Evolutionary conservation across 805 yeast genomes (phyloP), one percentile per base, ranked within the genome.

Genomic region (Lipomyces oligophaga): DNA sequence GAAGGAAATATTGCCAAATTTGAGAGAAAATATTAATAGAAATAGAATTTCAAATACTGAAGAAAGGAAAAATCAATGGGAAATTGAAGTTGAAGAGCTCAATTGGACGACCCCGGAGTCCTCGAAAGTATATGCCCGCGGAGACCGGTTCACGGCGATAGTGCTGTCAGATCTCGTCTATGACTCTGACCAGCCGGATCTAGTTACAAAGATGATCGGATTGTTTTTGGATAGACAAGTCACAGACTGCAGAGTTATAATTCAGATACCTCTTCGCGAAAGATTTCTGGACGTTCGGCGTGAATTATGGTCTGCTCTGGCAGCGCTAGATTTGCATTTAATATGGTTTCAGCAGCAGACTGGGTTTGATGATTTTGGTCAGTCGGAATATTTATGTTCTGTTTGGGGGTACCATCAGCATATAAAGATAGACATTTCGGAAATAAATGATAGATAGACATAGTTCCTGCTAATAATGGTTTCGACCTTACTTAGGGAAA

Each of bases 331-430:
- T 0, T 42, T 73, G 57, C 42, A 35, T n/a, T 49, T 75, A 58
- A 52, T 60, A 0, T 64, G 65, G 4, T 67, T 69, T 34, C 73
- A 67, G 8, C 58, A 63, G 2, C 87, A 84, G 49, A 65, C 72
- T 3, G 97, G 96, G 0, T 68, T 66, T 45, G 98, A 90, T 61
- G 97, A 89, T 62, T 89, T 87, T 70, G 97, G 97, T 0, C 73
- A 72, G 25, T 80, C 80, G 44, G 62, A 70, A 21, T 89, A 80
- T 59, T 48, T 47, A 10, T 55, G 56, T 33, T 42, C 58, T 16
- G 16, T 58, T n/a, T 63, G 66, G 66, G 24, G 6, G 28, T n/a
- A 34, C 20, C 19, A 5, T 32, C 13, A 6, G 31, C 37, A 34
- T 48, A 35, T 20, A 22, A 5, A 18, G 15, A 3, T 22, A 34